A percentile compares a stretch with the other conserved stretches of the same genome.
phyloP scores from a whole-genome alignment of 345 rosid genomes.

The Eutrema heterophyllum region DNA sequence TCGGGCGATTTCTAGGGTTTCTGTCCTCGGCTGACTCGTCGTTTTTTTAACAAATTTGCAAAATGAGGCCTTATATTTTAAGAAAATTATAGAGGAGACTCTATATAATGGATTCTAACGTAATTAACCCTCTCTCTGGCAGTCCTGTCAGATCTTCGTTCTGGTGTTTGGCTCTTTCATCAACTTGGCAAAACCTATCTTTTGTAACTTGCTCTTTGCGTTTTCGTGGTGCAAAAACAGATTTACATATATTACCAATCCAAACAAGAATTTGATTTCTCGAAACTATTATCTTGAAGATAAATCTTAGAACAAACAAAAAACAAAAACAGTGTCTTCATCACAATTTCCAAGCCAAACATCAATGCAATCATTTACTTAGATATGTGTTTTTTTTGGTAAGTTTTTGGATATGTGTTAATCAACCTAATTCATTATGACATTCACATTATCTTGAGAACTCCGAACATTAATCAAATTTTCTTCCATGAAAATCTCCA shows the following conservation, averaged over 20 bases:
- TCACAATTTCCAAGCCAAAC: neutral
- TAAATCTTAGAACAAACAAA: neutral
- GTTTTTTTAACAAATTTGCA: neutral
- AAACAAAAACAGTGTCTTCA: neutral
- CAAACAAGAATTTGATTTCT: neutral
- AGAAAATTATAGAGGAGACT: neutral
- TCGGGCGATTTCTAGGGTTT: conserved; percentile 40
- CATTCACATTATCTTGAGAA: neutral
- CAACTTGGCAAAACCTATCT: conserved; percentile 2
- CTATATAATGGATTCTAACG: neutral
- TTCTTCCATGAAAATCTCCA: neutral
- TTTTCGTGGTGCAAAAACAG: neutral
- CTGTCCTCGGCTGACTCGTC: conserved; percentile 31
- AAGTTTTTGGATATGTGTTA: neutral
- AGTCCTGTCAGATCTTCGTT: neutral
- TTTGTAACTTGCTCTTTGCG: conserved; percentile 1
- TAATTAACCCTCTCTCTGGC: neutral
- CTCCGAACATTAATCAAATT: neutral
- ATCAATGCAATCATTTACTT: conserved; percentile 1
- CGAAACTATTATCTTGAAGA: neutral
- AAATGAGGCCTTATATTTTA: neutral
- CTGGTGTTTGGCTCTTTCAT: conserved; percentile 7
- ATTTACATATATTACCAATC: neutral
- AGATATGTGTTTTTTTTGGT: neutral
- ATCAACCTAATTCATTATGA: neutral